These are phyloP conservation scores for Fusarium globosum DNA, from an alignment of 2,329 filamentous ascomycete species.

Conservation along the genomic window DNA sequence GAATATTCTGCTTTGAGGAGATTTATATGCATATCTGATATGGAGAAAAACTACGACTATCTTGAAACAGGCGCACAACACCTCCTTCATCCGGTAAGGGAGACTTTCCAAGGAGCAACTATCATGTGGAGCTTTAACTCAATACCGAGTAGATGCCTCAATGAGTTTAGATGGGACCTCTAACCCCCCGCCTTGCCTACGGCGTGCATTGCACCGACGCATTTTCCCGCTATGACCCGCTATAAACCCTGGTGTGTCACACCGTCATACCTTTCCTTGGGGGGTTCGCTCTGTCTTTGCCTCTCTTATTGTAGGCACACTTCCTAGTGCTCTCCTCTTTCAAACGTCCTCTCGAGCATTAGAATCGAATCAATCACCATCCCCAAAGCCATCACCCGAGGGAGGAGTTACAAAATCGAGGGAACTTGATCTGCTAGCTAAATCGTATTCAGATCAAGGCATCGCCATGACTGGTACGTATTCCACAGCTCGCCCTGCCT, in stretches of 20 bases:
- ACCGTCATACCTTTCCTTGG: conserved; percentile 27
- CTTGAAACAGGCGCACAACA: background rate
- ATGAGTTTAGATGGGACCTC: conserved; percentile 20
- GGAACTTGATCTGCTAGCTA: background rate
- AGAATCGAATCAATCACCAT: background rate
- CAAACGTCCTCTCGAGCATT: background rate
- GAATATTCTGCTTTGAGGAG: background rate
- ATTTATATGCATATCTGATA: background rate
- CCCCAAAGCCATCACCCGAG: background rate
- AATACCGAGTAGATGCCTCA: conserved; percentile 34
- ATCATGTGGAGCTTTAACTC: conserved; percentile 13
- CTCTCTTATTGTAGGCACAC: conserved; percentile 28
- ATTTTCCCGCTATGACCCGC: conserved; percentile 19
- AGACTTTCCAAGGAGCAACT: background rate
- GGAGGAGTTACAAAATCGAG: background rate
- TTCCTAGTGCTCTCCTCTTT: conserved; percentile 13
- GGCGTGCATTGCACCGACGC: conserved; percentile 25
- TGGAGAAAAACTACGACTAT: background rate
- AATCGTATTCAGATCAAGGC: background rate
- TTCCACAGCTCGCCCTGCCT: conserved; percentile 16
- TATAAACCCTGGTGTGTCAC: conserved; percentile 35
- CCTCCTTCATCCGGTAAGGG: conserved; percentile 16
- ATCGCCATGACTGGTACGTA: conserved; percentile 42
- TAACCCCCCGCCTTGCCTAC: background rate
- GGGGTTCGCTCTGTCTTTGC: conserved; percentile 15